A percentile compares a stretch with the other conserved stretches of the same genome.
phyloP scores from a whole-genome alignment of 2,329 filamentous ascomycete species.

The Stachybotrys chlorohalonatus region DNA sequence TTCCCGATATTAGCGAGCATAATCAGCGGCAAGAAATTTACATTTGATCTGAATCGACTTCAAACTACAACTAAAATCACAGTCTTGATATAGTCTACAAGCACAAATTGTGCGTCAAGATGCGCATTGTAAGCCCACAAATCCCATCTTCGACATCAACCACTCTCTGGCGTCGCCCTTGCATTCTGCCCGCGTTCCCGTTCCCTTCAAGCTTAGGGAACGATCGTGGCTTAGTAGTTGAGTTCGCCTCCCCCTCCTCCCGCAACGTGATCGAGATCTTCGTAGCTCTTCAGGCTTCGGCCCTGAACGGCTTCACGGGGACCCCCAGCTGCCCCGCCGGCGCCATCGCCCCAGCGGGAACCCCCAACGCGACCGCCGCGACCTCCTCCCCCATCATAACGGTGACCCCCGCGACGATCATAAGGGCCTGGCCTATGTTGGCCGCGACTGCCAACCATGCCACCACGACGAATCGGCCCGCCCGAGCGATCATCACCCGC shows the following conservation, averaged over 20 bases:
- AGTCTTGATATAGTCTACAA: background rate
- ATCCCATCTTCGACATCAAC: background rate
- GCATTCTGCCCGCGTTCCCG: no score
- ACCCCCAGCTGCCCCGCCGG: conserved; percentile 67
- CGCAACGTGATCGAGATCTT: conserved; percentile 84
- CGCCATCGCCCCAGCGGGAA: conserved; percentile 65
- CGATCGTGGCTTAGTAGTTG: conserved; percentile 60
- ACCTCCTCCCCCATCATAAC: conserved; percentile 32
- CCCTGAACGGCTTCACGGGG: conserved; percentile 89
- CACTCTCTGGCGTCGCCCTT: background rate
- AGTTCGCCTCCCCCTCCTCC: conserved; percentile 71
- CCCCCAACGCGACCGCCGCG: conserved; percentile 41
- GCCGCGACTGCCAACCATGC: conserved; percentile 38
- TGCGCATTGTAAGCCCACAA: background rate
- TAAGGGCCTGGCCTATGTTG: conserved; percentile 64
- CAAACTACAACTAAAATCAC: background rate
- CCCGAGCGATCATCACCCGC: conserved; percentile 48
- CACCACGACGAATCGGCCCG: conserved; percentile 63
- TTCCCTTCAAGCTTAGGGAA: background rate
- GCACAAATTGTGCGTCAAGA: background rate
- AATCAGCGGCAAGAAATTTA: no score
- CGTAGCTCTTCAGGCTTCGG: conserved; percentile 90
- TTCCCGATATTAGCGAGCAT: no score
- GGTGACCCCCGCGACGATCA: conserved; percentile 53
- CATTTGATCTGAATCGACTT: background rate